Conservation (phyloP, 768 basidiomycete genomes). For the Lanmaoa rubissima region DNA sequence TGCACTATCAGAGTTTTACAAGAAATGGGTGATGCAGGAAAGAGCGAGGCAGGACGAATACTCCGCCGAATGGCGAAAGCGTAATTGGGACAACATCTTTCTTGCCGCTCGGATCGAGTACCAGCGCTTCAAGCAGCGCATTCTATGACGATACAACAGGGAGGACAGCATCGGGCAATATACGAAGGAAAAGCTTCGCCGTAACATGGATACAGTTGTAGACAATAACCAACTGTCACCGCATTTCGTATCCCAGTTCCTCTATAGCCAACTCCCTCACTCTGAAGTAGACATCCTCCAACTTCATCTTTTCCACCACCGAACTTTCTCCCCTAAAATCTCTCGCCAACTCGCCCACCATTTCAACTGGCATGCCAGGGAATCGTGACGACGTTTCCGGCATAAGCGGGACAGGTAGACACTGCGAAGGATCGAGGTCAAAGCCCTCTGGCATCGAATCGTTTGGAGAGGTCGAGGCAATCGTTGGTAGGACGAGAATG, state of each 20-base stretch:
- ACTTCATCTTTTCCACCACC: conserved; percentile 47
- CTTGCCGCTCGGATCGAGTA: conserved; percentile 59
- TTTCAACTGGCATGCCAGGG: conserved; percentile 68
- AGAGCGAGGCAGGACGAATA: conserved; percentile 54
- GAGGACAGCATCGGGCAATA: neutral
- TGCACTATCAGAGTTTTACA: conserved; percentile 73
- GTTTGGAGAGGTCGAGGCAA: conserved; percentile 24
- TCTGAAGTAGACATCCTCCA: conserved; percentile 61
- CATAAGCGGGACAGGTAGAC: conserved; percentile 54
- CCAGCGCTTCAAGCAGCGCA: conserved; percentile 38
- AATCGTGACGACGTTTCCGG: conserved; percentile 68
- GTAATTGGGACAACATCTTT: conserved; percentile 54
- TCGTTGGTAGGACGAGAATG: conserved; percentile 40
- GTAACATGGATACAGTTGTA: neutral
- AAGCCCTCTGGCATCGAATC: conserved; percentile 44
- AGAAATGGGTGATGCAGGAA: conserved; percentile 74
- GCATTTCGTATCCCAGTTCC: conserved; percentile 40
- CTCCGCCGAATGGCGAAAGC: conserved; percentile 62
- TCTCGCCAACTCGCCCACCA: conserved; percentile 52
- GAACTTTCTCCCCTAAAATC: conserved; percentile 67
- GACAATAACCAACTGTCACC: conserved; percentile 7
- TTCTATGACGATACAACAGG: conserved; percentile 20
- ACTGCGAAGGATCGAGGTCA: conserved; percentile 55
- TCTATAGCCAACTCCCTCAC: conserved; percentile 61
- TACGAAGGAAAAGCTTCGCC: neutral